A percentile compares a stretch with the other conserved stretches of the same genome.
Conservation (phyloP, 805 yeast genomes). For the Saccharomyces mikatae region DNA sequence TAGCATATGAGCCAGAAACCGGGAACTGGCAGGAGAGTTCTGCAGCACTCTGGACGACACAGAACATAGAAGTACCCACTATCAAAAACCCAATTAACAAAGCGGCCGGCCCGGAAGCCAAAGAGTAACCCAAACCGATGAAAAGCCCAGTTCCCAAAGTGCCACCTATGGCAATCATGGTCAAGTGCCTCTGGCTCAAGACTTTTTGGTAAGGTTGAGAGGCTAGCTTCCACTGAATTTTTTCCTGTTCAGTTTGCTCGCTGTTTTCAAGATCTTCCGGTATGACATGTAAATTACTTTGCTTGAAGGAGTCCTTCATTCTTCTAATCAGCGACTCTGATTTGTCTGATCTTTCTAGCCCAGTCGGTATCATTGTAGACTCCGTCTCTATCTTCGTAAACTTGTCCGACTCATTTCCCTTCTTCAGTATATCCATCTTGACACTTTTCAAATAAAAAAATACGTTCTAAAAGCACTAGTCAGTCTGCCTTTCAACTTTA, state of each 20-base stretch:
- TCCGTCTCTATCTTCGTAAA: conserved; percentile 3
- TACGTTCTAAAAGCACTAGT: no score
- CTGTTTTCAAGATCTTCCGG: conserved; percentile 5
- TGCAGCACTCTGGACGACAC: conserved; percentile 25
- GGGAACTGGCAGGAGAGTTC: conserved; percentile 49
- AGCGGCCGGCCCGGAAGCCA: conserved; percentile 25
- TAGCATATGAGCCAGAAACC: conserved; percentile 46
- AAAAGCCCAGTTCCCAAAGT: conserved; percentile 19
- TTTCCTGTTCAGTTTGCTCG: conserved; percentile 8
- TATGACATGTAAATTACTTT: neutral
- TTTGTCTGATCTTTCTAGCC: conserved; percentile 1
- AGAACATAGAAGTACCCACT: conserved; percentile 24
- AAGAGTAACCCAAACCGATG: conserved; percentile 15
- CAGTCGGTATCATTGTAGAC: conserved; percentile 1
- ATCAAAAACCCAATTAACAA: conserved; percentile 18
- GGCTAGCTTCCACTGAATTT: conserved; percentile 8
- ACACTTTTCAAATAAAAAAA: neutral
- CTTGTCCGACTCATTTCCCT: neutral
- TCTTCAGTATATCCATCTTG: neutral
- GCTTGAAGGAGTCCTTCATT: conserved; percentile 4
- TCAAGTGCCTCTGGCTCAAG: conserved; percentile 13
- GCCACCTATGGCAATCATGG: conserved; percentile 19
- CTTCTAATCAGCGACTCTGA: conserved; percentile 2
- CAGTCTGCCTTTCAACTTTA: no score
- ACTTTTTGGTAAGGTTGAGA: conserved; percentile 14